These are phyloP conservation scores for Colletotrichum liriopes DNA, from an alignment of 2,329 filamentous ascomycete species.

Conservation along the genomic window DNA sequence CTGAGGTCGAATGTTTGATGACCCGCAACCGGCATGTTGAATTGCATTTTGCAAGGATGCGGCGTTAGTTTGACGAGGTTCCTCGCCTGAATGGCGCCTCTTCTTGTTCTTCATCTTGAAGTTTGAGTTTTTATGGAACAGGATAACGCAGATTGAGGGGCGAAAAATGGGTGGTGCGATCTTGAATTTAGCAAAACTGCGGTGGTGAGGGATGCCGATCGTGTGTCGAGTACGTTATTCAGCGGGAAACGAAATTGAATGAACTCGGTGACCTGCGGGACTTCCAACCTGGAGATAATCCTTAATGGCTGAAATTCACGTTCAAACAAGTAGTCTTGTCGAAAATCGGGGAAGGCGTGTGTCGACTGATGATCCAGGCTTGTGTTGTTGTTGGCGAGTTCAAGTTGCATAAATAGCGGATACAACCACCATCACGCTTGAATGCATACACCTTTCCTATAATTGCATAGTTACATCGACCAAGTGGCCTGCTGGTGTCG, in stretches of 20 bases:
- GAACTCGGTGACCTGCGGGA: no score
- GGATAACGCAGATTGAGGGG: not conserved
- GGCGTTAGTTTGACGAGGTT: slow-evolving; percentile 33
- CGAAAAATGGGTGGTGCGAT: no score
- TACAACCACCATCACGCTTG: not conserved
- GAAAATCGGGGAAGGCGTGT: not conserved
- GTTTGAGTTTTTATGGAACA: not conserved
- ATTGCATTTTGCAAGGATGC: not conserved
- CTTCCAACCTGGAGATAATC: no score
- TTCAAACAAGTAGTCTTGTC: not conserved
- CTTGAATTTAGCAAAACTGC: no score
- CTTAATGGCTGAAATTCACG: no score
- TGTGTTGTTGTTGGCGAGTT: not conserved
- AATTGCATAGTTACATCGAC: not conserved
- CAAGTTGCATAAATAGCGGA: not conserved
- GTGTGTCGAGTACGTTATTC: no score
- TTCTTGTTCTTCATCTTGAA: slow-evolving; percentile 20
- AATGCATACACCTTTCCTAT: not conserved
- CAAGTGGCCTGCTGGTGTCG: not conserved
- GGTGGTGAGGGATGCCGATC: no score
- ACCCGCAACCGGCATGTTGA: not conserved
- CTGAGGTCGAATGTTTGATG: not conserved
- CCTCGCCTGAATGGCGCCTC: slow-evolving; percentile 20
- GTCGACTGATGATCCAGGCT: not conserved
- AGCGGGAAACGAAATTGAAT: no score